These are phyloP conservation scores for Hawksworthiomyces lignivorus DNA, from an alignment of 2,329 filamentous ascomycete genomes.

Conservation along the genomic window DNA sequence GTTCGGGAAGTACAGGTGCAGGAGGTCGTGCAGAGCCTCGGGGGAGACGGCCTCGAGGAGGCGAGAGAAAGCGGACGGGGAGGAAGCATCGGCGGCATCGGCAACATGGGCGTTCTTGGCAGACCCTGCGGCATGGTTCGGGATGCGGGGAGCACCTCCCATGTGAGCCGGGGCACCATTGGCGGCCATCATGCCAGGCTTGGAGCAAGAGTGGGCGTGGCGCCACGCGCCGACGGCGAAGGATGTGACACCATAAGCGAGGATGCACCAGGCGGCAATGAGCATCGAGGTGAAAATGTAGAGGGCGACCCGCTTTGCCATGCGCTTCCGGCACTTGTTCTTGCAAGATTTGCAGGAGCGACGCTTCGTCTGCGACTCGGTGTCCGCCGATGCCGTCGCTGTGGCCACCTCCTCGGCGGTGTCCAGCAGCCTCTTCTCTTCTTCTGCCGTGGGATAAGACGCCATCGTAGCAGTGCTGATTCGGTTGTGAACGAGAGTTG, in stretches of 20 bases:
- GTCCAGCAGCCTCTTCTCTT: slow-evolving; percentile 13
- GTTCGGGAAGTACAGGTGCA: slow-evolving; percentile 54
- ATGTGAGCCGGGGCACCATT: too few species aligned
- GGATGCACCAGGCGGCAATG: background rate
- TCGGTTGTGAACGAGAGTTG: background rate
- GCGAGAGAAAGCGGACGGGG: slow-evolving; percentile 13
- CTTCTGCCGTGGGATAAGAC: slow-evolving; percentile 7
- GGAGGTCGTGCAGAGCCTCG: slow-evolving; percentile 51
- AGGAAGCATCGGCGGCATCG: background rate
- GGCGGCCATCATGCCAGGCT: too few species aligned
- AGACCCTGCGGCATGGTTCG: background rate
- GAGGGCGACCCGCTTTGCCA: background rate
- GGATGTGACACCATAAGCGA: background rate
- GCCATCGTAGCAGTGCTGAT: slow-evolving; percentile 2
- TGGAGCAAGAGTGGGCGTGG: background rate
- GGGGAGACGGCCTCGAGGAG: slow-evolving; percentile 18
- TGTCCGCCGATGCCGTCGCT: background rate
- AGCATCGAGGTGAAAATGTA: slow-evolving; percentile 1
- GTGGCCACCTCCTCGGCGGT: slow-evolving; percentile 6
- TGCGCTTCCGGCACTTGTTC: too few species aligned
- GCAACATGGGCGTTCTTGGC: background rate
- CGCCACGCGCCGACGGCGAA: background rate
- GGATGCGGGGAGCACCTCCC: background rate
- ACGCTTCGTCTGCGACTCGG: slow-evolving; percentile 1
- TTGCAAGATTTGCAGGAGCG: slow-evolving; percentile 4